phyloP scores from a whole-genome alignment of 1,284 basidiomycete species.

The Irpex sp. region DNA sequence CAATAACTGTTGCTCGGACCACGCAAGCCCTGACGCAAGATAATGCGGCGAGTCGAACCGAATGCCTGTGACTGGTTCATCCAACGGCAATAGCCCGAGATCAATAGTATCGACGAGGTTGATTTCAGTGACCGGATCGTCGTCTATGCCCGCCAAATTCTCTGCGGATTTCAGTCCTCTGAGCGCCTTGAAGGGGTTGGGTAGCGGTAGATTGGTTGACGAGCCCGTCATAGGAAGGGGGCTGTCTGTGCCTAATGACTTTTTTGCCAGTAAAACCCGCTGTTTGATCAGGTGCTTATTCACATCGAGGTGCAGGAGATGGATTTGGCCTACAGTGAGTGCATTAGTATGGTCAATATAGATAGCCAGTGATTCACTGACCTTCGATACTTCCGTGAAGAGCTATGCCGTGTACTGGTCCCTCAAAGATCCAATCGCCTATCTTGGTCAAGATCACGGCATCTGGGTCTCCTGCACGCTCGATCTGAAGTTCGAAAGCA shows the following conservation, averaged over 20 bases:
- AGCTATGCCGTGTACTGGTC: conserved; percentile 40
- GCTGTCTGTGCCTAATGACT: conserved; percentile 8
- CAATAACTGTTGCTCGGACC: conserved; percentile 41
- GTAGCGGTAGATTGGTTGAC: conserved; percentile 31
- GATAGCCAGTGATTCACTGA: conserved; percentile 25
- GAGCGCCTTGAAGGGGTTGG: conserved; percentile 54
- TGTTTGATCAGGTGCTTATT: conserved; percentile 20
- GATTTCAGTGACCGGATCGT: conserved; percentile 5
- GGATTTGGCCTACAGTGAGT: conserved; percentile 14
- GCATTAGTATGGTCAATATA: not conserved
- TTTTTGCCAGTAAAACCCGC: conserved; percentile 13
- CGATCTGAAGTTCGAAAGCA: conserved; percentile 42
- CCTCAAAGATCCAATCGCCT: conserved; percentile 54
- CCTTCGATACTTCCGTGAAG: conserved; percentile 43
- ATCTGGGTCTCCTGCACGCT: conserved; percentile 30
- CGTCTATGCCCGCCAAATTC: conserved; percentile 23
- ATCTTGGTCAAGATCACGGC: conserved; percentile 41
- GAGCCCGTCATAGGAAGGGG: conserved; percentile 18
- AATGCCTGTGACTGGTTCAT: conserved; percentile 30
- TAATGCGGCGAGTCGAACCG: conserved; percentile 23
- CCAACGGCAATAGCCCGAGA: conserved; percentile 28
- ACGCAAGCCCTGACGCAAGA: conserved; percentile 34
- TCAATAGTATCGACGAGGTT: conserved; percentile 15
- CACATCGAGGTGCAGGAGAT: conserved; percentile 22
- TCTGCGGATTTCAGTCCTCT: conserved; percentile 37